Conservation (phyloP, 768 basidiomycete species). For the Pilatotrama ljubarskyi region DNA sequence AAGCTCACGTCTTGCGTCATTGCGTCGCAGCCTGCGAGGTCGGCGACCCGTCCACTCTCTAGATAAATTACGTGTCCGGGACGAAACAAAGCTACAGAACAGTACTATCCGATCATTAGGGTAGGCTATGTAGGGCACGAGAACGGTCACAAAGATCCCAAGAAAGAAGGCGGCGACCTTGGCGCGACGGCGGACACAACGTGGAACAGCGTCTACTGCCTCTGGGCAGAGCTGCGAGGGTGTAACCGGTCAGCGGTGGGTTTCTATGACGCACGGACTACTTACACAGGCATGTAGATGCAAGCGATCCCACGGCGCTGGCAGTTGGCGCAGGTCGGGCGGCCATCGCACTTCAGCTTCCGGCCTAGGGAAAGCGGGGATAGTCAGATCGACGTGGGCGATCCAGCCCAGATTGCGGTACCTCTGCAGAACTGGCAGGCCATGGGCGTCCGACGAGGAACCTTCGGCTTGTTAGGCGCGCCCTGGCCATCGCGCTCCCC, state of each 20-base stretch:
- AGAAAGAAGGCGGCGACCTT: background rate
- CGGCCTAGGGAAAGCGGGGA: slow-evolving; percentile 44
- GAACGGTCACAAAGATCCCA: background rate
- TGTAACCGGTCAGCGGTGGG: background rate
- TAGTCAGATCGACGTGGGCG: background rate
- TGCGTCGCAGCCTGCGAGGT: background rate
- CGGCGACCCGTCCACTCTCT: background rate
- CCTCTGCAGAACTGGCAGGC: slow-evolving; percentile 77
- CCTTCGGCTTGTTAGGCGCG: slow-evolving; percentile 12
- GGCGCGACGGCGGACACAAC: background rate
- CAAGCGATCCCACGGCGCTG: slow-evolving; percentile 59
- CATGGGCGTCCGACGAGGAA: slow-evolving; percentile 58
- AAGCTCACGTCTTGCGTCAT: slow-evolving; percentile 9
- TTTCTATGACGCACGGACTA: slow-evolving; percentile 13
- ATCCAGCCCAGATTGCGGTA: slow-evolving; percentile 24
- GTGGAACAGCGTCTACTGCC: slow-evolving; percentile 1
- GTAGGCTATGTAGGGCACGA: slow-evolving; percentile 1
- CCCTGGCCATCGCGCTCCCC: slow-evolving; percentile 17
- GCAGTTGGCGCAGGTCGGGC: slow-evolving; percentile 67
- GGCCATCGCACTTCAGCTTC: slow-evolving; percentile 75
- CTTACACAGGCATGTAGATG: slow-evolving; percentile 66
- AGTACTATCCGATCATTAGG: slow-evolving; percentile 16
- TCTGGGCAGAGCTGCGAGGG: slow-evolving; percentile 15
- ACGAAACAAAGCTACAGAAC: slow-evolving; percentile 9
- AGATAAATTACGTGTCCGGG: slow-evolving; percentile 16